Conservation (phyloP, 2,329 filamentous ascomycete species). For the Ophiostoma sp. region DNA sequence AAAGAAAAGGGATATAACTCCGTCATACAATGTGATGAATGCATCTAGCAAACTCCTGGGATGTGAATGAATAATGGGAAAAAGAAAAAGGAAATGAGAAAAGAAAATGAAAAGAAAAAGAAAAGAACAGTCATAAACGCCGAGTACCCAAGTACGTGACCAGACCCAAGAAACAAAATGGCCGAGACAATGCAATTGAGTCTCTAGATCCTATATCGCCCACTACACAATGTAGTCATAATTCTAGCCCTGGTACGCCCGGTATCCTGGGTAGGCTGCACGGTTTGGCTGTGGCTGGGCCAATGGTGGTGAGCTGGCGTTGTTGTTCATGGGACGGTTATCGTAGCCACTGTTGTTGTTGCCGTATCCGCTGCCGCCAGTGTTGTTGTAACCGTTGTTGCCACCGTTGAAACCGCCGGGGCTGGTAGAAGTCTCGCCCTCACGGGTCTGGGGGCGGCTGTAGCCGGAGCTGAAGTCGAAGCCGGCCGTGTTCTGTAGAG, state of each 20-base stretch:
- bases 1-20: not conserved
- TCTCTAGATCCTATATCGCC: not conserved
- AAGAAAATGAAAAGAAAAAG: not conserved
- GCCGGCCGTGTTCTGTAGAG: conserved; percentile 24
- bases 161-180: not conserved
- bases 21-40: conserved; percentile 12
- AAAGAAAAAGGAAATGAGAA: not conserved
- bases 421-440: not conserved
- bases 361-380: not conserved
- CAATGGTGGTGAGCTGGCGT: conserved; percentile 22
- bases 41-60: conserved; percentile 6
- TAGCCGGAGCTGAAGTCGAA: conserved; percentile 27
- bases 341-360: conserved; percentile 11
- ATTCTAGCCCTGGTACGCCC: conserved; percentile 30
- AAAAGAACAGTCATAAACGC: conserved; percentile 1
- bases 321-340: conserved; percentile 11
- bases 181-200: not conserved
- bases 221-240: too few relatives aligned
- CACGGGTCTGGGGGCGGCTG: conserved; percentile 23
- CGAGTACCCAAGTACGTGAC: not conserved
- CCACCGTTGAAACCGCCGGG: conserved; percentile 13
- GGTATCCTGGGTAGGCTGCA: conserved; percentile 25
- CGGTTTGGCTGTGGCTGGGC: conserved; percentile 25
- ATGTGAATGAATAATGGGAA: not conserved
- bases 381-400: conserved; percentile 14